A percentile compares a stretch with the other conserved stretches of the same genome.
Conservation (phyloP, 106 monocot genomes). For the Platanthera guangdongensis region DNA sequence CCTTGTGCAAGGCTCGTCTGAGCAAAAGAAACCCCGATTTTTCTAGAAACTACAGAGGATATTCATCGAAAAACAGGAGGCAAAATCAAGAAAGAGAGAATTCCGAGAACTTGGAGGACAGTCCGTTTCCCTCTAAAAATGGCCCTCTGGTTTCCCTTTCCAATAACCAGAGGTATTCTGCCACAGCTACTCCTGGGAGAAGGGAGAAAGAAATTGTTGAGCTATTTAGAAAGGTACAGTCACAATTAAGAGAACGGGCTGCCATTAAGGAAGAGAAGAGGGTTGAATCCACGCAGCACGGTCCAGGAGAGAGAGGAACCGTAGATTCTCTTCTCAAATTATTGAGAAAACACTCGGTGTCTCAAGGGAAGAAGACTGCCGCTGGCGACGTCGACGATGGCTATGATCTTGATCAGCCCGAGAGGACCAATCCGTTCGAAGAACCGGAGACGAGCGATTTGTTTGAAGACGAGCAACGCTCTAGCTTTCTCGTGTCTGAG, state of each 20-base stretch:
- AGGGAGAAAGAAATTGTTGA: conserved; percentile 85
- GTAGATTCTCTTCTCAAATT: conserved; percentile 82
- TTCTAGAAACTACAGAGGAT: conserved; percentile 57
- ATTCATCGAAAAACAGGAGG: conserved; percentile 45
- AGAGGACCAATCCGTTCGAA: conserved; percentile 29
- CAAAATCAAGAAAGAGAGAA: conserved; percentile 42
- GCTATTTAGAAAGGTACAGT: conserved; percentile 77
- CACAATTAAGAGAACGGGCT: conserved; percentile 58
- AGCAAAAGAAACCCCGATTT: conserved; percentile 67
- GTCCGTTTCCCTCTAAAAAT: conserved; percentile 54
- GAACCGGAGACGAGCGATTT: conserved; percentile 26
- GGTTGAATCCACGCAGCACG: conserved; percentile 47
- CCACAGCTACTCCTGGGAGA: conserved; percentile 59
- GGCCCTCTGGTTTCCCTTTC: conserved; percentile 53
- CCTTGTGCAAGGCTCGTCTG: conserved; percentile 21
- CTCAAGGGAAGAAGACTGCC: conserved; percentile 36
- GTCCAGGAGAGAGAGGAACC: conserved; percentile 54
- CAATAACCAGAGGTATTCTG: conserved; percentile 45
- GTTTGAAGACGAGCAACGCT: conserved; percentile 38
- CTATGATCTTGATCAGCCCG: conserved; percentile 22
- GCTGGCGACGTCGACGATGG: conserved; percentile 10
- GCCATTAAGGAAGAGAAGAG: conserved; percentile 66
- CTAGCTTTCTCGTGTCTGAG: conserved; percentile 31
- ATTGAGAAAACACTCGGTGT: conserved; percentile 62
- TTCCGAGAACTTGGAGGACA: conserved; percentile 38